phyloP scores from a whole-genome alignment of 2,329 filamentous ascomycete genomes.

The Fusarium coicis region DNA sequence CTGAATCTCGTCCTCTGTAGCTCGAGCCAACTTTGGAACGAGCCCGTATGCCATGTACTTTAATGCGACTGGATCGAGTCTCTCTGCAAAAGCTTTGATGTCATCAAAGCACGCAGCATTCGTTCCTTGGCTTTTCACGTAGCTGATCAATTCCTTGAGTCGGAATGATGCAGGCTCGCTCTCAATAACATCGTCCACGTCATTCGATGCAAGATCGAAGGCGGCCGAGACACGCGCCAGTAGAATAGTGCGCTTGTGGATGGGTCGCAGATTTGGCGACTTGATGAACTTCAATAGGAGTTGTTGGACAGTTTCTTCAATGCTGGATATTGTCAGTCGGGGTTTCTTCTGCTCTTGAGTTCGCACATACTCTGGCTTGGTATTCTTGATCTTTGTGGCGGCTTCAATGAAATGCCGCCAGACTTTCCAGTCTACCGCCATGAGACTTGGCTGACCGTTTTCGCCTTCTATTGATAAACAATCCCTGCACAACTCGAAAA shows the following conservation, averaged over 20 bases:
- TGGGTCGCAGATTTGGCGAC: constrained; percentile 47
- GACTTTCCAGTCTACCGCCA: constrained; percentile 58
- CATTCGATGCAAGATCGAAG: constrained; percentile 48
- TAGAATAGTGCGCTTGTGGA: constrained; percentile 54
- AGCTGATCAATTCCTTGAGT: constrained; percentile 49
- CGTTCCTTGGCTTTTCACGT: constrained; percentile 50
- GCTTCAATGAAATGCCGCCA: constrained; percentile 55
- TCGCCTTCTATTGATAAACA: constrained; percentile 55
- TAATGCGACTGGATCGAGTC: constrained; percentile 54
- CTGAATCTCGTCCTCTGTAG: constrained; percentile 38
- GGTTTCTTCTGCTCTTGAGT: not conserved
- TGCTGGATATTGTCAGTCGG: constrained; percentile 39
- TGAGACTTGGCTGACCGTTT: constrained; percentile 51
- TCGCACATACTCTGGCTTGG: constrained; percentile 48
- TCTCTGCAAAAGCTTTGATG: constrained; percentile 56
- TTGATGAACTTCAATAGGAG: constrained; percentile 48
- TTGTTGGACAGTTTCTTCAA: constrained; percentile 41
- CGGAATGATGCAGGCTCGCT: constrained; percentile 46
- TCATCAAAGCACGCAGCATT: constrained; percentile 60
- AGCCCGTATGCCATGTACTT: constrained; percentile 53
- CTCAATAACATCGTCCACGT: constrained; percentile 45
- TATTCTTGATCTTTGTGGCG: constrained; percentile 48
- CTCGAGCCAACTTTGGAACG: constrained; percentile 47
- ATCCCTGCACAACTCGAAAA: constrained; percentile 57
- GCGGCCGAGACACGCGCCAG: constrained; percentile 53